Percentiles rank a stretch among this genome's conserved stretches.
phyloP scores from a whole-genome alignment of 2,329 filamentous ascomycete genomes.

The Neofusicoccum kwambonambiense region DNA sequence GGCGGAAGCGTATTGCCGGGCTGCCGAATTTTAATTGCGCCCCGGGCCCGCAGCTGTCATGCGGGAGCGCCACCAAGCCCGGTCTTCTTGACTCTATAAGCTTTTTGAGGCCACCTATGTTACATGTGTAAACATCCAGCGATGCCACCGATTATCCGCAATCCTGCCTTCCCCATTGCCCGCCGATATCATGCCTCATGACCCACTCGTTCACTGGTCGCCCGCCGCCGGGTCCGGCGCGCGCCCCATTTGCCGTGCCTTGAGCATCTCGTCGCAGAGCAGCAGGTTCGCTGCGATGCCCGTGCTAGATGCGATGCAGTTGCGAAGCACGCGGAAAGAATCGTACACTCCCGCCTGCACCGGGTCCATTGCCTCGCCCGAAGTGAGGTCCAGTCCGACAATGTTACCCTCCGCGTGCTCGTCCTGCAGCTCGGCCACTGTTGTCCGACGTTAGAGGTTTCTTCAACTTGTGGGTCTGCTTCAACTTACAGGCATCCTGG shows the following conservation, averaged over 20 bases:
- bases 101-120: constrained; percentile 16
- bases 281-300: constrained; percentile 94
- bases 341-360: constrained; percentile 90
- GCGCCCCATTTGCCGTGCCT: constrained; percentile 85
- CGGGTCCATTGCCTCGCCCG: constrained; percentile 93
- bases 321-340: constrained; percentile 91
- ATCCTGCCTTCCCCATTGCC: not conserved
- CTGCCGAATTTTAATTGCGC: constrained; percentile 10
- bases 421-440: constrained; percentile 83
- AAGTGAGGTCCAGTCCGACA: constrained; percentile 81
- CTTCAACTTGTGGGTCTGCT: not conserved
- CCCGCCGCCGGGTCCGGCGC: constrained; percentile 32
- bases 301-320: constrained; percentile 88
- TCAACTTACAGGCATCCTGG: constrained; percentile 80
- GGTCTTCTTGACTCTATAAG: constrained; percentile 5
- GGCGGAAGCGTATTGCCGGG: not conserved
- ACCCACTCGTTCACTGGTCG: constrained; percentile 13
- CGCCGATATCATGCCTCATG: not conserved
- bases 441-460: constrained; percentile 1
- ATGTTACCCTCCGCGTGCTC: constrained; percentile 80
- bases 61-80: not conserved
- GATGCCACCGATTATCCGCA: constrained; percentile 6
- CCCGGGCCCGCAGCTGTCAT: constrained; percentile 2
- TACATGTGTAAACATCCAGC: constrained; percentile 4
- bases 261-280: constrained; percentile 94